Conservation (phyloP, 176 grass and related monocot species). For the Themeda triandra region DNA sequence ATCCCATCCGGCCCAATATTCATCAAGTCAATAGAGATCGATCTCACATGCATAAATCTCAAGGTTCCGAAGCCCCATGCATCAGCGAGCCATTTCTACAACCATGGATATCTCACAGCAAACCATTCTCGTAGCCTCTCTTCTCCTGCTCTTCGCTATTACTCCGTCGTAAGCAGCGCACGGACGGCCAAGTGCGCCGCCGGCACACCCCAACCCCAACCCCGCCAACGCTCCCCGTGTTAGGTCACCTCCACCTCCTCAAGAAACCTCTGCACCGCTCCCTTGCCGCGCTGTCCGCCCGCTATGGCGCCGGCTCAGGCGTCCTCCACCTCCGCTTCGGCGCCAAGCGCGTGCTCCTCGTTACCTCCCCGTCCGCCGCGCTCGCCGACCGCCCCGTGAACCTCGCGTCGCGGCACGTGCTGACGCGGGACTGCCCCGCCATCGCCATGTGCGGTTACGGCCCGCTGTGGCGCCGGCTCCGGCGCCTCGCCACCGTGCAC, state of each 20-base stretch:
- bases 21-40: not conserved
- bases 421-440: constrained; percentile 21
- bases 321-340: constrained; percentile 62
- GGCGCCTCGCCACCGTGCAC: constrained; percentile 49
- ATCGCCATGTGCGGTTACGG: constrained; percentile 22
- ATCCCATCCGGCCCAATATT: not conserved
- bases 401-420: constrained; percentile 22
- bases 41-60: not conserved
- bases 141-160: not conserved
- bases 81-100: constrained; percentile 8
- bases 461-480: constrained; percentile 66
- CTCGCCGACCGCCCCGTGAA: constrained; percentile 54
- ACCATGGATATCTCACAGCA: constrained; percentile 24
- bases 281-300: constrained; percentile 30
- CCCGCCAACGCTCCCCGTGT: constrained; percentile 29
- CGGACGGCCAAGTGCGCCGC: not conserved
- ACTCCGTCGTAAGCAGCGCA: not conserved
- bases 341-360: constrained; percentile 39
- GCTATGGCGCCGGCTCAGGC: constrained; percentile 24
- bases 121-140: not conserved
- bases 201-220: constrained; percentile 31
- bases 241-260: constrained; percentile 79
- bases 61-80: not conserved
- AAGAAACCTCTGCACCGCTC: constrained; percentile 63
- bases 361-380: constrained; percentile 45